Evolutionary conservation across 179 eudicot genomes (phyloP), one percentile per base, ranked within the genome.

Genomic region (Silene noctiflora): DNA sequence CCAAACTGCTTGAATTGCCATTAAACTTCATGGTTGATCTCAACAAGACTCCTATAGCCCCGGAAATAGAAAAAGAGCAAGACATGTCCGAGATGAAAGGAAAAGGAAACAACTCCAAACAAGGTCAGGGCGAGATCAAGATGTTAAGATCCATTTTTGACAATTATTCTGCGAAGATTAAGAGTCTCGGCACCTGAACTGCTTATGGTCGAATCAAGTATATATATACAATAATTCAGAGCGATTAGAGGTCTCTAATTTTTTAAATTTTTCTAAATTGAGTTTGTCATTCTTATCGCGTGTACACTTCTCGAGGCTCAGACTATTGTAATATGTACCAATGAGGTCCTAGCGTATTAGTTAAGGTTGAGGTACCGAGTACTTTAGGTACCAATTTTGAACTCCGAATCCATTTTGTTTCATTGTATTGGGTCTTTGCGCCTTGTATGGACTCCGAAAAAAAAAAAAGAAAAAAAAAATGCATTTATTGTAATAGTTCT

Each of bases 311-410:
- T 58, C 73, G 0, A 24, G 60, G 21, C 56, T 51, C 60, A 5
- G 16, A 70, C 35, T 48, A 46, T 19, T 46, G 25, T 48, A 21
- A 6, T 48, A 2, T 48, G 6, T 16, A 69, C 59, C 19, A 21
- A 6, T 69, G 58, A 69, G 59, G 59, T 44, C 58, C 4, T 69
- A 6, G 59, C 73, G 25, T 8, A 31, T 4, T 72, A 42, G 48
- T 56, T 31, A 56, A n/a, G 27, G 6, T 58, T 31, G 75, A 72
- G 75, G 63, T 29, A 56, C 4, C 4, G 27, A 19, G 65, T 72
- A 29, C 51, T 20, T 72, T 4, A 72, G 2, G 75, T 56, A 29
- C 75, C 27, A 33, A 56, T 10, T 72, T 58, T n/a, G n/a, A 72
- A 29, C 11, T n/a, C 46, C 3, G 4, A 11, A 31, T 72, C 19